Evolutionary conservation across 176 grass and related monocot genomes (phyloP).

Genomic region (Aegilops umbellulata): DNA sequence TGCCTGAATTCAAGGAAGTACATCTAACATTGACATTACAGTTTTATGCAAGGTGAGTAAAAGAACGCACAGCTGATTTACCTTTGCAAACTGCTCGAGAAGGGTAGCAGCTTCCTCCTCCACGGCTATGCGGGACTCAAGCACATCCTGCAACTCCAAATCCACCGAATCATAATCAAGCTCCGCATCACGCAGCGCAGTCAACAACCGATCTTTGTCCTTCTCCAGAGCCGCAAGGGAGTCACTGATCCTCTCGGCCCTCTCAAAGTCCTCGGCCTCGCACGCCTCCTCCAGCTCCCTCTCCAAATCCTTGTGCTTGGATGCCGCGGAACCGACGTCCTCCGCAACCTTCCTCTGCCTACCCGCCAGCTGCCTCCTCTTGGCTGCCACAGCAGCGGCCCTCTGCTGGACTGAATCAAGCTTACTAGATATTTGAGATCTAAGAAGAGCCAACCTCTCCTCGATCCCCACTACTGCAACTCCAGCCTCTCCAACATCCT

Average conservation of each 20-base stretch:
- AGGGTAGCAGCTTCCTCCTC: constrained; percentile 71
- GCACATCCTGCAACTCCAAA: constrained; percentile 70
- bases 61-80: constrained; percentile 17
- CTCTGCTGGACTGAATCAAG: constrained; percentile 55
- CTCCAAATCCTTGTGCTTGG: constrained; percentile 79
- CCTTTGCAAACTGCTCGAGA: constrained; percentile 73
- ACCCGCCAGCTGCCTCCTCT: constrained; percentile 67
- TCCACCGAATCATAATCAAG: constrained; percentile 66
- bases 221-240: constrained; percentile 56
- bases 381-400: constrained; percentile 36
- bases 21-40: neutral
- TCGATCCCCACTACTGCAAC: constrained; percentile 32
- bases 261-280: constrained; percentile 87
- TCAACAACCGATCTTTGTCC: constrained; percentile 59
- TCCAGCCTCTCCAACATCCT: neutral
- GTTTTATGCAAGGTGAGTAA: neutral
- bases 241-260: constrained; percentile 75
- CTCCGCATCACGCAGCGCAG: constrained; percentile 54
- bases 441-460: constrained; percentile 57
- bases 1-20: neutral
- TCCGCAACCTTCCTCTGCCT: constrained; percentile 58
- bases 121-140: constrained; percentile 53
- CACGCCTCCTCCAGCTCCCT: constrained; percentile 88
- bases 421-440: constrained; percentile 65
- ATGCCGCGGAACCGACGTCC: constrained; percentile 26